phyloP scores from a whole-genome alignment of 2,329 filamentous ascomycete species.

The Fusarium sterilihyphosum region DNA sequence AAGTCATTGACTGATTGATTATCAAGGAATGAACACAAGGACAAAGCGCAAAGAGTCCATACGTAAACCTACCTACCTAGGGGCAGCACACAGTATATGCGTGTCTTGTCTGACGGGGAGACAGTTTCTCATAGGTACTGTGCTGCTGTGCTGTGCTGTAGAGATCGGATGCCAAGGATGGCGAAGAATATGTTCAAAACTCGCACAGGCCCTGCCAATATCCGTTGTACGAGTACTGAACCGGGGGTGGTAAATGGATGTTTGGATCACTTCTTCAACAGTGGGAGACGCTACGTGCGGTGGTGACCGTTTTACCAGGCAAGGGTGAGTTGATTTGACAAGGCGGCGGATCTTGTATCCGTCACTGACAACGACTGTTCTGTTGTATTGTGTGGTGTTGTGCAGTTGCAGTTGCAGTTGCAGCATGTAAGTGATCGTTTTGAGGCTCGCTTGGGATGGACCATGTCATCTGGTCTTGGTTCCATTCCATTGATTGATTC shows the following conservation, averaged over 20 bases:
- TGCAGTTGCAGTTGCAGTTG: background rate
- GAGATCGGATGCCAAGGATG: constrained; percentile 44
- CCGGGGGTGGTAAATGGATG: constrained; percentile 6
- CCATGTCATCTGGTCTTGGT: background rate
- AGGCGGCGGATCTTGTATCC: constrained; percentile 11
- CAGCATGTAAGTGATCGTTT: constrained; percentile 24
- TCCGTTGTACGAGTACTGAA: constrained; percentile 14
- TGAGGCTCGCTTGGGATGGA: constrained; percentile 20
- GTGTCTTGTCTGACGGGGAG: constrained; percentile 11
- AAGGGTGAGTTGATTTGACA: constrained; percentile 30
- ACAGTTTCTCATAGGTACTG: background rate
- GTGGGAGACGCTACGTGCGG: constrained; percentile 38
- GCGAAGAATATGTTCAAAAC: constrained; percentile 10
- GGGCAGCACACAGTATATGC: background rate
- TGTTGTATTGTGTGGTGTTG: background rate
- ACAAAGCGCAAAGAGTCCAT: background rate
- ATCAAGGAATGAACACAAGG: background rate
- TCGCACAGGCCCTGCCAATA: constrained; percentile 33
- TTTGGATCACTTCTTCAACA: constrained; percentile 34
- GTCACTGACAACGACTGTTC: background rate
- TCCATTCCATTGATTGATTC: background rate
- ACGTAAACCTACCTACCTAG: background rate
- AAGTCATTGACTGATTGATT: background rate
- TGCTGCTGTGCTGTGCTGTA: background rate
- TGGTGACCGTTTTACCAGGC: constrained; percentile 41